Evolutionary conservation across 2,329 filamentous ascomycete genomes (phyloP).

Genomic region (Dryadomyces quercivorus): DNA sequence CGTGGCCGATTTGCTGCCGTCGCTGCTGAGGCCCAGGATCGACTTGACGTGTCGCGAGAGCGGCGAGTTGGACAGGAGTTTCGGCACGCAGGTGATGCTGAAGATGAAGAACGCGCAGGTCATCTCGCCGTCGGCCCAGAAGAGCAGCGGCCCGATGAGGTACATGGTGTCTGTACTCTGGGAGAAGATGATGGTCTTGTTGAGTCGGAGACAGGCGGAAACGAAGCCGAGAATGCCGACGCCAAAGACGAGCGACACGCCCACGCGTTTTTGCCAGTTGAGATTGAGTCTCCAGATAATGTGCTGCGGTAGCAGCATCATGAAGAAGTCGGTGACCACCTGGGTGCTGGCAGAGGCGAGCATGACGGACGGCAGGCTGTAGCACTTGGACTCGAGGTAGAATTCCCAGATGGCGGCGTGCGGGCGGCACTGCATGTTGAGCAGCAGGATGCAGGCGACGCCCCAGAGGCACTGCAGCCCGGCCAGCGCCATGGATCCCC

Average conservation of each 20-base stretch:
- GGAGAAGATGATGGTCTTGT: neutral
- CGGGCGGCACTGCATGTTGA: slow-evolving; percentile 22
- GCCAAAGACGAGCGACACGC: slow-evolving; percentile 19
- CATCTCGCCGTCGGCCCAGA: slow-evolving; percentile 32
- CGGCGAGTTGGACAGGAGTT: neutral
- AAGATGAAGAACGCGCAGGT: slow-evolving; percentile 28
- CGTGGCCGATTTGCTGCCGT: neutral
- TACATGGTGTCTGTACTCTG: slow-evolving; percentile 22
- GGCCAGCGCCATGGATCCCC: slow-evolving; percentile 19
- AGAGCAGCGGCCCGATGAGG: slow-evolving; percentile 24
- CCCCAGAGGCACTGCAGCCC: slow-evolving; percentile 19
- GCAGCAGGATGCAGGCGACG: slow-evolving; percentile 17
- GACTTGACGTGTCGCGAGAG: neutral
- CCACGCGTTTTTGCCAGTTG: slow-evolving; percentile 18
- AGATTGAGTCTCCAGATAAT: slow-evolving; percentile 22
- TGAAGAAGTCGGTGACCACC: slow-evolving; percentile 19
- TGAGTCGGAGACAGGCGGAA: neutral
- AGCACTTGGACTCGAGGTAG: slow-evolving; percentile 19
- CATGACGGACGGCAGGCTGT: slow-evolving; percentile 16
- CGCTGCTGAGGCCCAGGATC: neutral
- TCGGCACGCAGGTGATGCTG: slow-evolving; percentile 10
- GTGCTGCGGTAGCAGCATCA: slow-evolving; percentile 22
- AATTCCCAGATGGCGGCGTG: slow-evolving; percentile 2
- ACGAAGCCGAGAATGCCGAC: slow-evolving; percentile 20
- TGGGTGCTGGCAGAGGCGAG: slow-evolving; percentile 21